Percentiles rank a stretch among this genome's conserved stretches.
Conservation (phyloP, 768 basidiomycete genomes). For the Rhodotorula babjevae region DNA sequence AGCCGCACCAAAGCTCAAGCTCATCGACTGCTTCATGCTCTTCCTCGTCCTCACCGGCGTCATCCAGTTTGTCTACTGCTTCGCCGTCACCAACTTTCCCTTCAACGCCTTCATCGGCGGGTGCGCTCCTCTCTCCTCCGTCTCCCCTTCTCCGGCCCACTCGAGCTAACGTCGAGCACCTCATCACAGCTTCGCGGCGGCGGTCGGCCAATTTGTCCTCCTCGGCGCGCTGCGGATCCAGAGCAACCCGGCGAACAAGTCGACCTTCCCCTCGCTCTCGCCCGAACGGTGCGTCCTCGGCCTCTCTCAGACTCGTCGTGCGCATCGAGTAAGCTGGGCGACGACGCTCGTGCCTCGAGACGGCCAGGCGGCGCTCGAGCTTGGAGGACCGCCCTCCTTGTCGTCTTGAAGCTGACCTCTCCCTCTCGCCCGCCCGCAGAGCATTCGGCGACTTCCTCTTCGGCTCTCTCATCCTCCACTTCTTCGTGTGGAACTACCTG, state of each 20-base stretch:
- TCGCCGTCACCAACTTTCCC: constrained; percentile 85
- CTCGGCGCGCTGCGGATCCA: constrained; percentile 87
- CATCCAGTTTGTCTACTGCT: constrained; percentile 83
- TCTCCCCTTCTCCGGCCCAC: neutral
- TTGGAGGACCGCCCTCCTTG: no score
- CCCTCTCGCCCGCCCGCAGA: constrained; percentile 50
- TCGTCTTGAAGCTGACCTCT: neutral
- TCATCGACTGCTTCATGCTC: constrained; percentile 85
- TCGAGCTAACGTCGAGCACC: no score
- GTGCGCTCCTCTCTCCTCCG: constrained; percentile 54
- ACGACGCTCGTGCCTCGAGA: no score
- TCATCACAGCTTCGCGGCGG: constrained; percentile 69
- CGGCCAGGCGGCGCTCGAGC: no score
- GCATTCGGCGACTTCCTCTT: constrained; percentile 95
- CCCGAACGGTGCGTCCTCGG: constrained; percentile 57
- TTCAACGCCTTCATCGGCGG: constrained; percentile 96
- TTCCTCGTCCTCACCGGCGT: constrained; percentile 89
- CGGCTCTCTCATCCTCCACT: constrained; percentile 92
- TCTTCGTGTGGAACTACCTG: constrained; percentile 98
- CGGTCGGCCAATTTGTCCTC: constrained; percentile 94
- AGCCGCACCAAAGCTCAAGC: constrained; percentile 59
- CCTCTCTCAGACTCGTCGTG: no score
- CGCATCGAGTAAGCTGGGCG: no score
- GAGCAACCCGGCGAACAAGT: constrained; percentile 76
- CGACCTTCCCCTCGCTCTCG: constrained; percentile 82